A percentile compares a stretch with the other conserved stretches of the same genome.
Conservation (phyloP, 176 grass and related monocot genomes). For the Chrysopogon serrulatus region DNA sequence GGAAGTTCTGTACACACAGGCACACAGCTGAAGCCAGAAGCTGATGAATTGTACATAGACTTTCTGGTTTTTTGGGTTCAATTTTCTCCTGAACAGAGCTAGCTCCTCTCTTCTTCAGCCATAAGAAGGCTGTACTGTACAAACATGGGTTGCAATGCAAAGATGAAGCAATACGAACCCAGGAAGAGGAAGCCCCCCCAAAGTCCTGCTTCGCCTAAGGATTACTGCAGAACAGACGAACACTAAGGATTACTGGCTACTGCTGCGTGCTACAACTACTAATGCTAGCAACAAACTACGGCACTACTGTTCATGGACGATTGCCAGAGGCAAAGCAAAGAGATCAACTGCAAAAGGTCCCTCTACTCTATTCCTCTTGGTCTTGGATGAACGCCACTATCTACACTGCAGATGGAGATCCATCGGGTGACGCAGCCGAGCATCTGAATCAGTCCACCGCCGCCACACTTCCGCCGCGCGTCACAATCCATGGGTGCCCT, state of each 20-base stretch:
- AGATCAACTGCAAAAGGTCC: background rate
- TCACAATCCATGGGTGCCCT: conserved; percentile 72
- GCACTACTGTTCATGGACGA: background rate
- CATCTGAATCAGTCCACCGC: background rate
- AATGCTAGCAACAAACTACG: background rate
- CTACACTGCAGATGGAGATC: background rate
- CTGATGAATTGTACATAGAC: background rate
- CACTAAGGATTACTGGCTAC: background rate
- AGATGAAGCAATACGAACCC: background rate
- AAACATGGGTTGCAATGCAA: background rate
- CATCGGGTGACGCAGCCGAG: background rate
- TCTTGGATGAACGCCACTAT: background rate
- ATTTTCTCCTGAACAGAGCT: conserved; percentile 5
- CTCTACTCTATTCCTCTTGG: background rate
- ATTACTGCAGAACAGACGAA: background rate
- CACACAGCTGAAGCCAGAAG: background rate
- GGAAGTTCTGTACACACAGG: background rate
- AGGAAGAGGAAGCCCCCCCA: background rate
- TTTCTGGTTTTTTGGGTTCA: background rate
- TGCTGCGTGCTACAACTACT: background rate
- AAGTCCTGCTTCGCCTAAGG: background rate
- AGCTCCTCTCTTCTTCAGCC: background rate
- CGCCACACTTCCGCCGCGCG: conserved; percentile 25
- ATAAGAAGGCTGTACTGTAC: background rate
- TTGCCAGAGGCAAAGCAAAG: background rate